Conservation (phyloP, 192 early-diverging fungal genomes). For the Podochytrium sp. region DNA sequence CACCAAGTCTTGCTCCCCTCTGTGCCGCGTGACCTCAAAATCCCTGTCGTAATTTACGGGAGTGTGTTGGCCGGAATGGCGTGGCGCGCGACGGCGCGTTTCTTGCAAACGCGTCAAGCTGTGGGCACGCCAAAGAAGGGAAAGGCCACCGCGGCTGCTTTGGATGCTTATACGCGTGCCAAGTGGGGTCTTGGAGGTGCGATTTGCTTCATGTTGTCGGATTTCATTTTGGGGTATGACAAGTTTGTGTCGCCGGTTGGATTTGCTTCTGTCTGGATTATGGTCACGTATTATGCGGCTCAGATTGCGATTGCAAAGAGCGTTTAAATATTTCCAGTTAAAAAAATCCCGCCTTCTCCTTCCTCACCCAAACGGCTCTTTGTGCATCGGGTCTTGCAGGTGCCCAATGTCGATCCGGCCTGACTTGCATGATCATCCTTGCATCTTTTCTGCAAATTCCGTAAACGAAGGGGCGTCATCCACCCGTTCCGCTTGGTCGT, state of each 20-base stretch:
- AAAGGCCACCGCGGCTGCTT: background rate
- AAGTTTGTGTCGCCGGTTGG: conserved; percentile 3
- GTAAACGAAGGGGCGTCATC: too few species aligned
- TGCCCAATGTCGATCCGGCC: too few species aligned
- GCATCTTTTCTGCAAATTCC: too few species aligned
- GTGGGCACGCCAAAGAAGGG: background rate
- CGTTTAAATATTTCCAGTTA: too few species aligned
- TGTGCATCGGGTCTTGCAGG: too few species aligned
- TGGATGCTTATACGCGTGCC: background rate
- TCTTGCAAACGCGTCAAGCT: background rate
- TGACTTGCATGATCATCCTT: too few species aligned
- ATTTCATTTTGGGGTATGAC: background rate
- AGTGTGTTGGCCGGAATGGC: background rate
- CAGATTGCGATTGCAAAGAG: conserved; percentile 7
- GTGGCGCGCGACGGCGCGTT: background rate
- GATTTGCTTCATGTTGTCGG: background rate
- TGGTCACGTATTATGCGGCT: conserved; percentile 7
- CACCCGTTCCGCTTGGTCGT: too few species aligned
- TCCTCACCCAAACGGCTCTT: too few species aligned
- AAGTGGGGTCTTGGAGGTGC: background rate
- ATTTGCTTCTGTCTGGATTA: background rate
- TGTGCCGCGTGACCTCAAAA: background rate
- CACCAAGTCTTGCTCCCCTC: background rate
- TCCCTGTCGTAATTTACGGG: background rate
- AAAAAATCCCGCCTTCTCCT: too few species aligned